Conservation (phyloP, 768 basidiomycete genomes). For the Boletus sp. region DNA sequence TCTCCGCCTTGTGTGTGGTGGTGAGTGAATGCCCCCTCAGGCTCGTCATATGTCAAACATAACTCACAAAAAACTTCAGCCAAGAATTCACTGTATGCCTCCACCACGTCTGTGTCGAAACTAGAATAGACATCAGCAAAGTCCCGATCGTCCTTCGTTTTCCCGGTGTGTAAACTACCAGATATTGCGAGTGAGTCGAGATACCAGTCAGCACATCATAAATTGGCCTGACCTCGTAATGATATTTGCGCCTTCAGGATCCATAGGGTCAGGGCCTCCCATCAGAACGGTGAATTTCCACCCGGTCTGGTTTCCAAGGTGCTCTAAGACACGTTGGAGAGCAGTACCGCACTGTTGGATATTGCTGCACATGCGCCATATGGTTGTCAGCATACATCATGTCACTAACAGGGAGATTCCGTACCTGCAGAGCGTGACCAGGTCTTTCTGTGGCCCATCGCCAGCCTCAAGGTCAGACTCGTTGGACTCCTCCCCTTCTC, state of each 20-base stretch:
- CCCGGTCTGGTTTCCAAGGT: neutral
- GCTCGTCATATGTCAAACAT: neutral
- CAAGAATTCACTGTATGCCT: neutral
- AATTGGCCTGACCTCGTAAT: neutral
- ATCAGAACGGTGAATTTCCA: neutral
- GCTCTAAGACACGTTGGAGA: neutral
- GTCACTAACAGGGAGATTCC: neutral
- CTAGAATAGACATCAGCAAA: neutral
- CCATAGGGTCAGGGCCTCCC: neutral
- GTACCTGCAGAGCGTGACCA: neutral
- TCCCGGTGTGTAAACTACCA: neutral
- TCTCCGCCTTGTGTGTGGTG: neutral
- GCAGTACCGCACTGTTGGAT: neutral
- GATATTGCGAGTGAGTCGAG: neutral
- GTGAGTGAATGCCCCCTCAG: neutral
- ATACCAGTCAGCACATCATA: neutral
- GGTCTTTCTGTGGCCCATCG: neutral
- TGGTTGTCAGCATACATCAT: too few species aligned
- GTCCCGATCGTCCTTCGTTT: neutral
- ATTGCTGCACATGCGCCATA: neutral
- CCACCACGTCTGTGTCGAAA: neutral
- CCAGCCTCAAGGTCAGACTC: neutral
- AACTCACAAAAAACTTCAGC: neutral
- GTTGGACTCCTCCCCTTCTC: neutral
- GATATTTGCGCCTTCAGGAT: neutral